Evolutionary conservation across 2,329 filamentous ascomycete genomes (phyloP).

Genomic region (Dryadomyces sulphureus): DNA sequence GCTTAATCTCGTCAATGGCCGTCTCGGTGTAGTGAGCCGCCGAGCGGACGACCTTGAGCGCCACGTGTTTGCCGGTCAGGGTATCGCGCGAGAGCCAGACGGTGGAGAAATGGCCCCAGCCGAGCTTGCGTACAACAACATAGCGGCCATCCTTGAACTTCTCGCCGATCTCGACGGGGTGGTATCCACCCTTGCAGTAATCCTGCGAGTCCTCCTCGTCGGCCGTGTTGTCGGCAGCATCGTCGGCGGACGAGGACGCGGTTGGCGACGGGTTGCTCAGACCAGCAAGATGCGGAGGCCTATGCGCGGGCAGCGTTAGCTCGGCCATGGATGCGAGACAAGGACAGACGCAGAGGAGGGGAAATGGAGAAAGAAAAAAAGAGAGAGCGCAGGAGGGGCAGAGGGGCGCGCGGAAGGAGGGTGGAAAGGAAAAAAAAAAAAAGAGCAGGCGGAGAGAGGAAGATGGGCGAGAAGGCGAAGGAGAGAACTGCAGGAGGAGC

Average conservation of each 20-base stretch:
- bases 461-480: neutral
- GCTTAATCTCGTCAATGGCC: conserved; percentile 95
- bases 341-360: too few species aligned
- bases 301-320: conserved; percentile 16
- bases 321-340: neutral
- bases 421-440: neutral
- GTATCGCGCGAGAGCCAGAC: conserved; percentile 81
- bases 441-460: neutral
- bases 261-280: conserved; percentile 62
- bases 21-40: conserved; percentile 98
- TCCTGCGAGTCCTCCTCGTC: conserved; percentile 98
- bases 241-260: conserved; percentile 65
- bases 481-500: too few species aligned
- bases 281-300: conserved; percentile 33
- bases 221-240: conserved; percentile 78
- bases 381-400: too few species aligned
- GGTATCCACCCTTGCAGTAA: conserved; percentile 98
- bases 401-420: too few species aligned
- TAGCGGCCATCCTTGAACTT: conserved; percentile 97
- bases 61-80: conserved; percentile 80
- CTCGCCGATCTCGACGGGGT: conserved; percentile 87
- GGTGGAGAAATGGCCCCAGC: conserved; percentile 98
- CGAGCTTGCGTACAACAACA: conserved; percentile 87
- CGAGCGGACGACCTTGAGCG: conserved; percentile 92
- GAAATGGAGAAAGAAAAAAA: too few species aligned